These are phyloP conservation scores for Pythium grandisporangium DNA, from an alignment of 352 stramenopile species.

Conservation along the genomic window DNA sequence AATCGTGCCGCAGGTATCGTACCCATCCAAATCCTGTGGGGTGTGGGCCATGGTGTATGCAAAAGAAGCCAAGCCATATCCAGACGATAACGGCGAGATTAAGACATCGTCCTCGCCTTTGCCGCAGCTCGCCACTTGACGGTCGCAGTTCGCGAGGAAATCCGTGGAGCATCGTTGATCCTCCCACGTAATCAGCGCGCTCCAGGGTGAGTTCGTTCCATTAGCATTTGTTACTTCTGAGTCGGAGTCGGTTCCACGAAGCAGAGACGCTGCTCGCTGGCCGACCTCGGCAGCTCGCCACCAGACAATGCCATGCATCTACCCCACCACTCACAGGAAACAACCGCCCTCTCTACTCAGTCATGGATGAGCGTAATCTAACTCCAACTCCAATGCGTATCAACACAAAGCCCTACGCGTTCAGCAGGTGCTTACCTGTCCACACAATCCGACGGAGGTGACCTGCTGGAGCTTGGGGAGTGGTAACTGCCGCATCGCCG, in stretches of 20 bases:
- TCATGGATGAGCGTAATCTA: neutral
- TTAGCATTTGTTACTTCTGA: no score
- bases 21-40: constrained; percentile 22
- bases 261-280: constrained; percentile 12
- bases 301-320: constrained; percentile 86
- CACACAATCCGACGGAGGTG: constrained; percentile 53
- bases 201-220: constrained; percentile 25
- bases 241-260: no score
- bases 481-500: constrained; percentile 22
- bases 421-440: constrained; percentile 25
- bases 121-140: neutral
- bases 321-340: neutral
- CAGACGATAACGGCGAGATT: constrained; percentile 31
- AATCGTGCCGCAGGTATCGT: constrained; percentile 73
- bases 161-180: constrained; percentile 55
- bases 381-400: neutral
- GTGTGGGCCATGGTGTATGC: constrained; percentile 35
- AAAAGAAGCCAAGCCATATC: constrained; percentile 66
- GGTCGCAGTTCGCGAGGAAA: constrained; percentile 36
- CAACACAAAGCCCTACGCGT: neutral
- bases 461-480: constrained; percentile 12
- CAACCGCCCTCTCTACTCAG: neutral
- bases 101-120: constrained; percentile 5
- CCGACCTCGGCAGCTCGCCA: constrained; percentile 42
- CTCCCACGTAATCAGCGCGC: constrained; percentile 66